Evolutionary conservation across 192 early-diverging fungal genomes (phyloP), one percentile per base, ranked within the genome.

Genomic region (Backusella psychrophila): DNA sequence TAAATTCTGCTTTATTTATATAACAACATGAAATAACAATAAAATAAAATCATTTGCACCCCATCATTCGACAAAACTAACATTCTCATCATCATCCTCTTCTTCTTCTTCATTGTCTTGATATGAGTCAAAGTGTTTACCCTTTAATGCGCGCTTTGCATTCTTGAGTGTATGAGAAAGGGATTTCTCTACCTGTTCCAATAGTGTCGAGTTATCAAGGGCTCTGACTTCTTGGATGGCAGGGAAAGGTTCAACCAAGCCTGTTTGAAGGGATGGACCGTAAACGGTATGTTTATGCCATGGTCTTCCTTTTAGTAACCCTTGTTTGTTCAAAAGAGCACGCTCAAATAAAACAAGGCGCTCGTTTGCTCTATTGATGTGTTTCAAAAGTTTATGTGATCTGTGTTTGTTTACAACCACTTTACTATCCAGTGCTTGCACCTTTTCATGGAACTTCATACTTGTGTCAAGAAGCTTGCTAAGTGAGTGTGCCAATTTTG

Each of bases 271-370:
- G 6, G 70, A 71, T 1, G 91, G 91, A 2, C 83, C 83, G 38
- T 86, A 82, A 2, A 92, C 35, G 2, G 80, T 78, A 49, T 92
- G 91, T 66, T 86, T 86, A 75, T 86, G 89, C 90, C 90, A 92
- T 19, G 33, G n/a, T 31, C 76, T 44, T 42, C 35, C 52, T 3
- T 33, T 17, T 3, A 84, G 84, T n/a, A 90, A 77, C 26, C 90
- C 90, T n/a, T 82, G 71, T 14, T 80, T 77, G 33, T 86, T 82
- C n/a, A 89, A 73, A 69, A 92, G 85, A 31, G 82, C 81, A 15
- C 85, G 80, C 74, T 92, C 90, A 14, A 90, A 82, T 15, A 76
- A 21, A 11, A 74, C 78, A 3, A 84, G 36, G 26, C 81, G 79
- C 65, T 86, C 84, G 75, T 92, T 91, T 17, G 83, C 78, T 0